Evolutionary conservation across 805 yeast genomes (phyloP).

Genomic region (Jamesozyma hellenica): DNA sequence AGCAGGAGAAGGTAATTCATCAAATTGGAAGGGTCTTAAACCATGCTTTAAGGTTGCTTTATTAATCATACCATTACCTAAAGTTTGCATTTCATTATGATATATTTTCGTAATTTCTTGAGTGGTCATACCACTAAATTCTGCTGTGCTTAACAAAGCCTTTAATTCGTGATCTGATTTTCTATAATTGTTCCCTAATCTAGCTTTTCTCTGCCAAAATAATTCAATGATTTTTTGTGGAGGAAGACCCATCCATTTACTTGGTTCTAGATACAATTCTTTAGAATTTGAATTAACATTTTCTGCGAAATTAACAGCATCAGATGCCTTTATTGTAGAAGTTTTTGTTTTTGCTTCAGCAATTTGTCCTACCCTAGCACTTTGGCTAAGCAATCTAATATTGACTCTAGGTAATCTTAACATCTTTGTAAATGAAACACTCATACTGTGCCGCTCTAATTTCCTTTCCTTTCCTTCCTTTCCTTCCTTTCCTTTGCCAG

Average conservation of each 20-base stretch:
- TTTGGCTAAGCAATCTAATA: too few species aligned
- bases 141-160: conserved; percentile 43
- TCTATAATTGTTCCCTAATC: conserved; percentile 42
- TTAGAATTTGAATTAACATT: not conserved
- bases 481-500: too few species aligned
- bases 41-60: conserved; percentile 5
- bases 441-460: too few species aligned
- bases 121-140: conserved; percentile 33
- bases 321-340: not conserved
- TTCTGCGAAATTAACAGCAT: too few species aligned
- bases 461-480: too few species aligned
- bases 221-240: conserved; percentile 52
- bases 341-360: not conserved
- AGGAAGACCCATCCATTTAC: conserved; percentile 60
- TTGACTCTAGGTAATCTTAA: too few species aligned
- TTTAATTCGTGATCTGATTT: conserved; percentile 44
- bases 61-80: conserved; percentile 1
- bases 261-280: conserved; percentile 46
- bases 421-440: too few species aligned
- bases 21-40: conserved; percentile 39
- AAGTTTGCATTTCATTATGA: conserved; percentile 6
- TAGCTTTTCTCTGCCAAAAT: conserved; percentile 47
- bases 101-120: conserved; percentile 31
- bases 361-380: not conserved
- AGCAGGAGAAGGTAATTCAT: conserved; percentile 60